phyloP scores from a whole-genome alignment of 176 grass and related monocot species.

The Musa acuminata region DNA sequence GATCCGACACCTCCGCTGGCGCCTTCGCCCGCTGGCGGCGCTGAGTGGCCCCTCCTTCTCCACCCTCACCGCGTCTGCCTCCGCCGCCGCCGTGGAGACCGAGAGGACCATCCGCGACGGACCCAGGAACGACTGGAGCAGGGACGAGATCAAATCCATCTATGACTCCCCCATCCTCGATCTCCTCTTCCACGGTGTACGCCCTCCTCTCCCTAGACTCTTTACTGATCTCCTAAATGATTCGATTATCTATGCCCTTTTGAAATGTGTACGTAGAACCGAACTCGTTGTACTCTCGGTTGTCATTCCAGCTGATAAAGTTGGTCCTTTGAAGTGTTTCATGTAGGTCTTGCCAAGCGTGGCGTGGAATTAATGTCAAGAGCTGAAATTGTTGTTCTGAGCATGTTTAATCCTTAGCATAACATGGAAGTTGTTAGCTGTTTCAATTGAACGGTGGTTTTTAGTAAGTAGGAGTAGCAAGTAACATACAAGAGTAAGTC shows the following conservation, averaged over 20 bases:
- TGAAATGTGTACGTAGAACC: no score
- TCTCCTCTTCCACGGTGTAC: conserved; percentile 91
- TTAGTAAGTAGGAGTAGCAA: no score
- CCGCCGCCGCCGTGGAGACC: conserved; percentile 52
- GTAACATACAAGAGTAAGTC: no score
- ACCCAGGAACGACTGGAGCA: conserved; percentile 66
- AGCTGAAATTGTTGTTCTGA: no score
- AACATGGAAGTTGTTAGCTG: no score
- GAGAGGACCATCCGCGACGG: conserved; percentile 60
- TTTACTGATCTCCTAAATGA: neutral
- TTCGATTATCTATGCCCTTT: neutral
- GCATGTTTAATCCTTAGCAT: no score
- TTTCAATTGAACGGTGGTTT: no score
- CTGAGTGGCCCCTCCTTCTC: neutral
- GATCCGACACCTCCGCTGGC: conserved; percentile 42
- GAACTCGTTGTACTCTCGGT: no score
- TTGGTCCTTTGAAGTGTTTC: no score
- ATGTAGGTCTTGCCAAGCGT: no score
- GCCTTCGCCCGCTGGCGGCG: conserved; percentile 16
- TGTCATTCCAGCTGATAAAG: no score
- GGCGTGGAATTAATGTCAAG: no score
- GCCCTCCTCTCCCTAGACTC: neutral
- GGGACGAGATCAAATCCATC: conserved; percentile 76
- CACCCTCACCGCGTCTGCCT: conserved; percentile 29
- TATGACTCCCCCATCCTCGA: conserved; percentile 85